Percentiles rank a stretch among this genome's conserved stretches.
Conservation (phyloP, 768 basidiomycete genomes). For the Mycena kentingensis region DNA sequence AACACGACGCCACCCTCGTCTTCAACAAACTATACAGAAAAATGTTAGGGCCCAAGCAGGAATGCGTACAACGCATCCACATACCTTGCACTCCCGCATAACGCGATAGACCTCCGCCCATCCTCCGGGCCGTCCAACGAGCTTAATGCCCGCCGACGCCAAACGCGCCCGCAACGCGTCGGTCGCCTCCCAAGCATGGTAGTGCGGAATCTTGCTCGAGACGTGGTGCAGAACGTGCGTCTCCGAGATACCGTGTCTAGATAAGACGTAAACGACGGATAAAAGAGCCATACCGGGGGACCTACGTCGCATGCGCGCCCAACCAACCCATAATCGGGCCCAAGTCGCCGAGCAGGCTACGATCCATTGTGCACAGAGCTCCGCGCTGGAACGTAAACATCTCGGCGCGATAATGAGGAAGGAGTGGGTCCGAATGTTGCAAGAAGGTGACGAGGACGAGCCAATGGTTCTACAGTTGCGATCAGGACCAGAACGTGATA, state of each 20-base stretch:
- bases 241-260: slow-evolving; percentile 59
- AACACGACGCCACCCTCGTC: slow-evolving; percentile 63
- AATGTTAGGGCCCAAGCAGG: not conserved
- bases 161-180: slow-evolving; percentile 58
- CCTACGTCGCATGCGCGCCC: slow-evolving; percentile 47
- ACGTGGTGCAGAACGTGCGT: slow-evolving; percentile 67
- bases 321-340: slow-evolving; percentile 56
- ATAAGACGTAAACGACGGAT: not conserved
- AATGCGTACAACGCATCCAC: not conserved
- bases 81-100: slow-evolving; percentile 42
- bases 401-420: slow-evolving; percentile 57
- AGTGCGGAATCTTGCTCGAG: slow-evolving; percentile 68
- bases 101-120: slow-evolving; percentile 51
- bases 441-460: slow-evolving; percentile 58
- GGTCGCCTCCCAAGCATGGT: slow-evolving; percentile 64
- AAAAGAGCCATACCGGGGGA: not conserved
- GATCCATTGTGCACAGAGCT: slow-evolving; percentile 58
- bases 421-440: slow-evolving; percentile 60
- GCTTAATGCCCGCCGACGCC: slow-evolving; percentile 39
- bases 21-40: slow-evolving; percentile 50
- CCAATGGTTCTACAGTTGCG: slow-evolving; percentile 53
- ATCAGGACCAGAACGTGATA: slow-evolving; percentile 95
- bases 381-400: slow-evolving; percentile 59
- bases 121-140: slow-evolving; percentile 49
- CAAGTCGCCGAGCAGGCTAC: slow-evolving; percentile 50